Conservation (phyloP, 805 yeast genomes). For the Cyberlindnera xylosilytica region DNA sequence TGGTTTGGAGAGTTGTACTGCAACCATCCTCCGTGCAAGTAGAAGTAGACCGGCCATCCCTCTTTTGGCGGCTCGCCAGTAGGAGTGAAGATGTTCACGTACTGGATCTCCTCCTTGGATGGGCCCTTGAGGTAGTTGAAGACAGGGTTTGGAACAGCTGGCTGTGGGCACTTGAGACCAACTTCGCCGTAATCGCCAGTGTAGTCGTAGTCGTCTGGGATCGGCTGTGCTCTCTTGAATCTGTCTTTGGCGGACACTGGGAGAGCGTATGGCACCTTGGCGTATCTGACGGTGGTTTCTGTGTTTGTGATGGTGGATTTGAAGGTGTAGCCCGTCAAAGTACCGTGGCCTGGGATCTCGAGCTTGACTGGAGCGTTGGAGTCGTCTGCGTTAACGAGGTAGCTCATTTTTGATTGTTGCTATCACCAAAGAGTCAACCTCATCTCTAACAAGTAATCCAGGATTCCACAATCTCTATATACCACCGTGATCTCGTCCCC, state of each 20-base stretch:
- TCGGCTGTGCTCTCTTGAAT: slow-evolving; percentile 32
- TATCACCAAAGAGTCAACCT: neutral
- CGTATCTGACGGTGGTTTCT: slow-evolving; percentile 27
- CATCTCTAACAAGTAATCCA: too few relatives aligned
- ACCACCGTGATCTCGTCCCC: neutral
- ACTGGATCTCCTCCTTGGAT: slow-evolving; percentile 32
- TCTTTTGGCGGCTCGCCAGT: slow-evolving; percentile 29
- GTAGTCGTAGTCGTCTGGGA: slow-evolving; percentile 35
- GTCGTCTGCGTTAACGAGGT: slow-evolving; percentile 7
- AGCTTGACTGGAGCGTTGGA: slow-evolving; percentile 7
- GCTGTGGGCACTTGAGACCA: slow-evolving; percentile 37
- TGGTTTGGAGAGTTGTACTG: slow-evolving; percentile 28
- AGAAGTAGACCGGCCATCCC: slow-evolving; percentile 42
- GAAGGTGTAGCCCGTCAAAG: slow-evolving; percentile 28
- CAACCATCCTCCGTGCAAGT: slow-evolving; percentile 44
- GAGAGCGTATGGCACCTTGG: slow-evolving; percentile 34
- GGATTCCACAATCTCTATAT: too few relatives aligned
- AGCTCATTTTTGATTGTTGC: slow-evolving; percentile 4
- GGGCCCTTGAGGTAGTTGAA: slow-evolving; percentile 20
- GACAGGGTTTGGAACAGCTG: slow-evolving; percentile 30
- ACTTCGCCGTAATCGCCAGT: slow-evolving; percentile 36
- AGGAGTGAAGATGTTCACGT: slow-evolving; percentile 39
- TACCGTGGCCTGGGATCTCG: slow-evolving; percentile 22
- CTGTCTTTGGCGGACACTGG: slow-evolving; percentile 32
- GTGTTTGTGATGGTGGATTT: slow-evolving; percentile 9